These are phyloP conservation scores for Didymella glomerata DNA, from an alignment of 2,329 filamentous ascomycete genomes.

Conservation along the genomic window DNA sequence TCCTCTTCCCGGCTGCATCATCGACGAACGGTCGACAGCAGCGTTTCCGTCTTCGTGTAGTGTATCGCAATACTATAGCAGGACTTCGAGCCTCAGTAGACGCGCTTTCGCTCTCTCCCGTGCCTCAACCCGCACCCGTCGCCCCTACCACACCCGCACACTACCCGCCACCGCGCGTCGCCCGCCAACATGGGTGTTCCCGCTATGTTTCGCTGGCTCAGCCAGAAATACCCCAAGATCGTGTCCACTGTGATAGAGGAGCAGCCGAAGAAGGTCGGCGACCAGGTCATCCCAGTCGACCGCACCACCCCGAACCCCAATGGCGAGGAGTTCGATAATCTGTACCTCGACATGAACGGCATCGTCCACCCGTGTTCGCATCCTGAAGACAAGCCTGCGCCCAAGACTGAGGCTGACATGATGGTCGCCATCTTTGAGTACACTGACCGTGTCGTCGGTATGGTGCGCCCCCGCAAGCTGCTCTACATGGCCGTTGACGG, in stretches of 20 bases:
- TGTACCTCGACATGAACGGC: conserved; percentile 99
- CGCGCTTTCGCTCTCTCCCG: conserved; percentile 27
- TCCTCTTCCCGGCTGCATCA: conserved; percentile 25
- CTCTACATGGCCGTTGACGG: conserved; percentile 99
- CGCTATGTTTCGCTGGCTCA: conserved; percentile 95
- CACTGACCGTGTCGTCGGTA: conserved; percentile 98
- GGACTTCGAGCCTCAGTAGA: conserved; percentile 25
- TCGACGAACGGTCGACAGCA: conserved; percentile 24
- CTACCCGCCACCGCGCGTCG: conserved; percentile 31
- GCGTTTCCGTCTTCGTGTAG: conserved; percentile 24
- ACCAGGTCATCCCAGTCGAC: conserved; percentile 83
- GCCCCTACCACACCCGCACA: conserved; percentile 13
- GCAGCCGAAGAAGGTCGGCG: conserved; percentile 81
- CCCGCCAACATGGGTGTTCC: conserved; percentile 81
- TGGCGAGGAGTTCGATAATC: conserved; percentile 95
- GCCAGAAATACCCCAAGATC: conserved; percentile 97
- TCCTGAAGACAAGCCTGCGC: conserved; percentile 89
- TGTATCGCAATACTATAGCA: conserved; percentile 31
- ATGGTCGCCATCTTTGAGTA: conserved; percentile 99
- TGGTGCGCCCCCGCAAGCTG: conserved; percentile 94
- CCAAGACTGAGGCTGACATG: conserved; percentile 97
- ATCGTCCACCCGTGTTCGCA: conserved; percentile 99
- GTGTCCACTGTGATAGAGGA: conserved; percentile 92
- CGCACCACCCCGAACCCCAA: conserved; percentile 88
- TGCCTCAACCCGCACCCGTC: conserved; percentile 15